These are phyloP conservation scores for Cladobotryum mycophilum DNA, from an alignment of 2,329 filamentous ascomycete species.

Conservation along the genomic window DNA sequence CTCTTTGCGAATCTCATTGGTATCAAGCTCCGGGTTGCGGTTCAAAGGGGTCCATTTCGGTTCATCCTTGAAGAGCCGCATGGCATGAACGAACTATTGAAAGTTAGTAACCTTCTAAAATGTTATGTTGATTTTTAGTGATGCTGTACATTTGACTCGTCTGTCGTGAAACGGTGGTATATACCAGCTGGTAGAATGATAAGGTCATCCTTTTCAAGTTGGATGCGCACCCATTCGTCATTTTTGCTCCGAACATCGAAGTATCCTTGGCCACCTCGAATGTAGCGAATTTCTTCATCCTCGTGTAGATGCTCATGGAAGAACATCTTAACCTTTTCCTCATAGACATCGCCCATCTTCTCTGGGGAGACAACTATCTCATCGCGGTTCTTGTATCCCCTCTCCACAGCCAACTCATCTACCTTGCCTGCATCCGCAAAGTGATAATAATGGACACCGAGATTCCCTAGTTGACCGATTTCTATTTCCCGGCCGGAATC, in stretches of 20 bases:
- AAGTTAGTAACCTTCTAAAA: not conserved
- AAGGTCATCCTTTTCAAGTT: slow-evolving; percentile 78
- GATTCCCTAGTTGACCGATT: slow-evolving; percentile 56
- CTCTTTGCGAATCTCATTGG: slow-evolving; percentile 69
- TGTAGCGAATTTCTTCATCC: slow-evolving; percentile 97
- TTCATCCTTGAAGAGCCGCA: slow-evolving; percentile 96
- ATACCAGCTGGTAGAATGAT: slow-evolving; percentile 93
- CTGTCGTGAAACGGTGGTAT: slow-evolving; percentile 95
- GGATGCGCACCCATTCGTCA: slow-evolving; percentile 85
- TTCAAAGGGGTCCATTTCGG: slow-evolving; percentile 97
- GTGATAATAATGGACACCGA: slow-evolving; percentile 77
- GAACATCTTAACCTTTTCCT: slow-evolving; percentile 89
- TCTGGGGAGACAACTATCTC: slow-evolving; percentile 82
- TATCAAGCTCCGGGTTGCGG: slow-evolving; percentile 68
- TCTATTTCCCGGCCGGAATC: slow-evolving; percentile 70
- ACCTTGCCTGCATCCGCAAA: slow-evolving; percentile 61
- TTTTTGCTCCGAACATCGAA: slow-evolving; percentile 83
- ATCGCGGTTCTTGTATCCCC: slow-evolving; percentile 91
- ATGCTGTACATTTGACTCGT: slow-evolving; percentile 71
- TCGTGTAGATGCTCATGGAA: slow-evolving; percentile 96
- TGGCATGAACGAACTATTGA: slow-evolving; percentile 80
- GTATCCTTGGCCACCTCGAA: slow-evolving; percentile 79
- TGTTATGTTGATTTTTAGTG: not conserved
- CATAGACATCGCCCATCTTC: slow-evolving; percentile 80
- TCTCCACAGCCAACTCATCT: slow-evolving; percentile 64